Percentiles rank a stretch among this genome's conserved stretches.
These are phyloP conservation scores for Penicillium maclennaniae DNA, from an alignment of 495 filamentous ascomycete species.

Conservation along the genomic window DNA sequence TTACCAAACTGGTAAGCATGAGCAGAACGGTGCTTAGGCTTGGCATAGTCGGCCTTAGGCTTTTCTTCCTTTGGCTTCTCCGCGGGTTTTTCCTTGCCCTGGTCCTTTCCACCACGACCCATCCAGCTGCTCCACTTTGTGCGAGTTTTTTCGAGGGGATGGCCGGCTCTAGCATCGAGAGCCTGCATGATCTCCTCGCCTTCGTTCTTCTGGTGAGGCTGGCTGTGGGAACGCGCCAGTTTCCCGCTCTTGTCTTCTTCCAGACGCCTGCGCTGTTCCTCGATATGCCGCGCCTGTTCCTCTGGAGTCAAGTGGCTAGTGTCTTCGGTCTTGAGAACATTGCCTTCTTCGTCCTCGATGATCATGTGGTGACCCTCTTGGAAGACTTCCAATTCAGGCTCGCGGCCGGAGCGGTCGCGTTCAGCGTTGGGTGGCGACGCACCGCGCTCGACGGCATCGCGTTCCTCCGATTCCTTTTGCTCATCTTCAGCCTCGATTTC, in stretches of 20 bases:
- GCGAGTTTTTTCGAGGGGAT: constrained; percentile 31
- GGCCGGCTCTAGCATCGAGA: constrained; percentile 26
- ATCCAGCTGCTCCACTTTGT: constrained; percentile 40
- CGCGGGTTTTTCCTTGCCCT: constrained; percentile 9
- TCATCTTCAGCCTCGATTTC: constrained; percentile 19
- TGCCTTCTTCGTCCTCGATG: constrained; percentile 83
- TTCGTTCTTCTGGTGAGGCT: constrained; percentile 44
- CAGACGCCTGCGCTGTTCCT: constrained; percentile 57
- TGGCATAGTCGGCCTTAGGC: constrained; percentile 15
- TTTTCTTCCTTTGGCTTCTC: constrained; percentile 15
- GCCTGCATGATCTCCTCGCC: constrained; percentile 41
- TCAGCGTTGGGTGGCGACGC: constrained; percentile 30
- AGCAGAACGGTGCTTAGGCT: constrained; percentile 54
- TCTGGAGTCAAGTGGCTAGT: constrained; percentile 37
- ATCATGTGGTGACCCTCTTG: constrained; percentile 81
- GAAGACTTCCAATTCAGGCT: constrained; percentile 59
- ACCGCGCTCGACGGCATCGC: constrained; percentile 32
- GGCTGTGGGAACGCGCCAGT: constrained; percentile 35
- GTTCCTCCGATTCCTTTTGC: constrained; percentile 38
- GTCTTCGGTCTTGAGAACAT: constrained; percentile 63
- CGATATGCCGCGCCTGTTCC: constrained; percentile 50
- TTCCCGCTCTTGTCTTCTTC: constrained; percentile 50
- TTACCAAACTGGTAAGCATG: constrained; percentile 94
- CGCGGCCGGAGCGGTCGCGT: constrained; percentile 33
- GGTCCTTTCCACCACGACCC: constrained; percentile 36